Evolutionary conservation across 2,329 filamentous ascomycete genomes (phyloP).

Genomic region (Aspergillus sp.): DNA sequence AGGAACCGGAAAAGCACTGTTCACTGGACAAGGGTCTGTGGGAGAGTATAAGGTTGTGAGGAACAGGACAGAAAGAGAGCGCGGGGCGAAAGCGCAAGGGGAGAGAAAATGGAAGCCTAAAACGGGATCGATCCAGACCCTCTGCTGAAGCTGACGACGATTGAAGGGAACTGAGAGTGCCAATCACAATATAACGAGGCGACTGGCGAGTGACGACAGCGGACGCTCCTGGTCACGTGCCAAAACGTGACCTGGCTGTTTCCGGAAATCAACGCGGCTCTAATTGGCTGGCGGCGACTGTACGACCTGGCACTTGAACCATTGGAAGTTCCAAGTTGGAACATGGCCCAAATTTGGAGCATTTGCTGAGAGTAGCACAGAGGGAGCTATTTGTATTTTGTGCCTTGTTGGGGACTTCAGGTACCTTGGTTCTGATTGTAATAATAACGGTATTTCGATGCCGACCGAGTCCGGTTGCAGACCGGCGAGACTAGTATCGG

Average conservation of each 20-base stretch:
- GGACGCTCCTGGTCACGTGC: not conserved
- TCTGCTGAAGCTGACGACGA: constrained; percentile 13
- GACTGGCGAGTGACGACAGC: not conserved
- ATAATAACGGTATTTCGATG: constrained; percentile 6
- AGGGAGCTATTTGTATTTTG: not conserved
- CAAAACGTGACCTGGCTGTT: not conserved
- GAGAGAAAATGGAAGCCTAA: constrained; percentile 9
- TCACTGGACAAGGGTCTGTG: not conserved
- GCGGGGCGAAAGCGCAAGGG: constrained; percentile 6
- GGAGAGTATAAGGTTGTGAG: not conserved
- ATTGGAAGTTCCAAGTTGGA: not conserved
- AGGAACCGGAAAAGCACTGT: constrained; percentile 1
- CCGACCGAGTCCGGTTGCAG: constrained; percentile 1
- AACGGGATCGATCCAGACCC: not conserved
- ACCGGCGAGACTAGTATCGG: not conserved
- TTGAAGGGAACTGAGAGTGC: not conserved
- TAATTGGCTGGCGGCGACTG: not conserved
- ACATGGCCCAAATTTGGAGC: not conserved
- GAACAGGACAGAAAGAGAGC: not conserved
- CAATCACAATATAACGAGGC: constrained; percentile 11
- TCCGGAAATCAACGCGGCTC: not conserved
- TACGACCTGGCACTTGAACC: not conserved
- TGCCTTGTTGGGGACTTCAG: not conserved
- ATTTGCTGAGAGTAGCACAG: not conserved
- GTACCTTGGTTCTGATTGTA: constrained; percentile 5